Conservation (phyloP, 73 alveolate species). For the Uronychia binucleata region DNA sequence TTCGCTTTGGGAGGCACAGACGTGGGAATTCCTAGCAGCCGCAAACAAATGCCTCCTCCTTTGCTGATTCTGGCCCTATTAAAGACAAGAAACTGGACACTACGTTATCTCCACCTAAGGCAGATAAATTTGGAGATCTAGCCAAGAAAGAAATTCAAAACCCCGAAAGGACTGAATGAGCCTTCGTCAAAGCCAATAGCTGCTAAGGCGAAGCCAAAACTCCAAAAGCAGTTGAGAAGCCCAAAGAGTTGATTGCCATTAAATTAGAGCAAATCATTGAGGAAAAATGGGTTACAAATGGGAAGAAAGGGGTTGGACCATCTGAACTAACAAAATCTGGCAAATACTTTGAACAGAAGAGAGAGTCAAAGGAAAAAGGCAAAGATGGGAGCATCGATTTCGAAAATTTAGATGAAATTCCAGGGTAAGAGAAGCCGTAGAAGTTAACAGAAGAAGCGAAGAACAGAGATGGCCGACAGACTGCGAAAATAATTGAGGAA, state of each 20-base stretch:
- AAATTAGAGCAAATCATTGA: background rate
- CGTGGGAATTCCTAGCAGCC: background rate
- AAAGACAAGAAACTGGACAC: background rate
- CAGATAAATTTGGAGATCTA: background rate
- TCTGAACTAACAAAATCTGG: background rate
- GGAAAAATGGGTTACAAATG: background rate
- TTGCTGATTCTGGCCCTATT: background rate
- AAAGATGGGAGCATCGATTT: background rate
- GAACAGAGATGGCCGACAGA: background rate
- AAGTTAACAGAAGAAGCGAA: background rate
- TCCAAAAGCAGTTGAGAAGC: background rate
- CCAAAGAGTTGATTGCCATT: background rate
- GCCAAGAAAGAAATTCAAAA: background rate
- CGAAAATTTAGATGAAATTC: background rate
- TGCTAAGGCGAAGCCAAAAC: background rate
- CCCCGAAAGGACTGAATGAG: background rate
- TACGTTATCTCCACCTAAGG: background rate
- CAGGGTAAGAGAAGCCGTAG: background rate
- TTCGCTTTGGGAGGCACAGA: background rate
- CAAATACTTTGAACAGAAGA: background rate
- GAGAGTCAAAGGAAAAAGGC: background rate
- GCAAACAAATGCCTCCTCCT: slow-evolving; percentile 19
- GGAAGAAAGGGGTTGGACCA: background rate
- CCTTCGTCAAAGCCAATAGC: background rate
- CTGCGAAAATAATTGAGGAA: background rate